phyloP scores from a whole-genome alignment of 73 alveolate genomes.

The Effrenium voratum region DNA sequence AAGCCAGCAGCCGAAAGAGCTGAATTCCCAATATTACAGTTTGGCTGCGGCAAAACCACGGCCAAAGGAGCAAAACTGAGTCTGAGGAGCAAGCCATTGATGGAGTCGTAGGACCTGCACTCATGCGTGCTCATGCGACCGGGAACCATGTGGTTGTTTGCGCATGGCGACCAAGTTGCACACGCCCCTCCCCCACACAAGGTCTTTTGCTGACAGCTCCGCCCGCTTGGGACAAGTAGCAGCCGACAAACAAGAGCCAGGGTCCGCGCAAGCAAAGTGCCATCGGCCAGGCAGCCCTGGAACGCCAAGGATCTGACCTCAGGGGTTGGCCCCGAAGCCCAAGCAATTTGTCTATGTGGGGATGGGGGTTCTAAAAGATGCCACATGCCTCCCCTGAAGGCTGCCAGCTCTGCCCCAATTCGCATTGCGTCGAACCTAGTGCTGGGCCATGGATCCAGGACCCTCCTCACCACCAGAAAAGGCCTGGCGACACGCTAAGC shows the following conservation, averaged over 20 bases:
- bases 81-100: slow-evolving; percentile 40
- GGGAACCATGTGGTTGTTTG: too few relatives aligned
- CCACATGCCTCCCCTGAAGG: neutral
- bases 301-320: slow-evolving; percentile 60
- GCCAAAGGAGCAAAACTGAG: neutral
- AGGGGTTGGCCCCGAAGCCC: too few relatives aligned
- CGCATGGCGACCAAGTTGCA: too few relatives aligned
- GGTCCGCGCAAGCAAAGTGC: slow-evolving; percentile 3
- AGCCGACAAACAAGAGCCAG: neutral
- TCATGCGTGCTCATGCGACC: neutral
- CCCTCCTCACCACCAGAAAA: slow-evolving; percentile 86
- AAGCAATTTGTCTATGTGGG: neutral
- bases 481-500: too few relatives aligned
- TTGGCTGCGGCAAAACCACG: neutral
- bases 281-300: slow-evolving; percentile 71
- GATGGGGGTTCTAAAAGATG: neutral
- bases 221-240: neutral
- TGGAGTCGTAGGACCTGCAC: slow-evolving; percentile 41
- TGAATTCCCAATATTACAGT: neutral
- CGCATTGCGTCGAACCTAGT: too few relatives aligned
- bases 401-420: too few relatives aligned
- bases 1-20: neutral
- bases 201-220: neutral
- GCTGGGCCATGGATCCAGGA: slow-evolving; percentile 61
- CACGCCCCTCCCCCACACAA: neutral